Evolutionary conservation across 2,329 filamentous ascomycete genomes (phyloP).

Genomic region (Alternaria triticina): DNA sequence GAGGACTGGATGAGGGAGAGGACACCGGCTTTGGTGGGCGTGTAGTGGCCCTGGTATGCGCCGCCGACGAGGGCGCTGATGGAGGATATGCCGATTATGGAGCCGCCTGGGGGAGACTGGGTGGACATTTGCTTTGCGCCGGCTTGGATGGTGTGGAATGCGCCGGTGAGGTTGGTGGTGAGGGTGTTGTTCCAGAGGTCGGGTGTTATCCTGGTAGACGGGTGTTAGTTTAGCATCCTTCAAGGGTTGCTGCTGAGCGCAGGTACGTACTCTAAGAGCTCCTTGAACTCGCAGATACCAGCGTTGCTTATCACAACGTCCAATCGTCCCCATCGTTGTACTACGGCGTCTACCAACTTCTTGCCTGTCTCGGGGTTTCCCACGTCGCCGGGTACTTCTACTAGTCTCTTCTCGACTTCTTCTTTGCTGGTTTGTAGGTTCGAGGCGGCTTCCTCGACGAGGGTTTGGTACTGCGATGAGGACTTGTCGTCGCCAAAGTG

Average conservation of each 20-base stretch:
- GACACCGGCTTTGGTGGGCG: conserved; percentile 82
- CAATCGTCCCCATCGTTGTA: conserved; percentile 62
- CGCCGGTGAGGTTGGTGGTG: conserved; percentile 81
- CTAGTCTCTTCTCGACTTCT: conserved; percentile 55
- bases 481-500: conserved; percentile 69
- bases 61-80: conserved; percentile 81
- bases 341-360: conserved; percentile 70
- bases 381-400: conserved; percentile 78
- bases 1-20: conserved; percentile 82
- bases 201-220: conserved; percentile 62
- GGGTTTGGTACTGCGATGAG: conserved; percentile 54
- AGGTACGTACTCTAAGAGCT: conserved; percentile 72
- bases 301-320: conserved; percentile 86
- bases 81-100: conserved; percentile 78
- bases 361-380: conserved; percentile 74
- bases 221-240: background rate
- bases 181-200: conserved; percentile 76
- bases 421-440: conserved; percentile 22
- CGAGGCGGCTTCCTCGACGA: conserved; percentile 50
- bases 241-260: background rate
- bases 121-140: conserved; percentile 82
- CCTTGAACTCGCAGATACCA: conserved; percentile 85
- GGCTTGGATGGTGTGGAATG: conserved; percentile 87
- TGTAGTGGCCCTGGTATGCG: conserved; percentile 81
- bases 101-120: conserved; percentile 69